Base-by-base conservation (phyloP, 2,329 filamentous ascomycete genomes). In the Aspergillus sp. region DNA sequence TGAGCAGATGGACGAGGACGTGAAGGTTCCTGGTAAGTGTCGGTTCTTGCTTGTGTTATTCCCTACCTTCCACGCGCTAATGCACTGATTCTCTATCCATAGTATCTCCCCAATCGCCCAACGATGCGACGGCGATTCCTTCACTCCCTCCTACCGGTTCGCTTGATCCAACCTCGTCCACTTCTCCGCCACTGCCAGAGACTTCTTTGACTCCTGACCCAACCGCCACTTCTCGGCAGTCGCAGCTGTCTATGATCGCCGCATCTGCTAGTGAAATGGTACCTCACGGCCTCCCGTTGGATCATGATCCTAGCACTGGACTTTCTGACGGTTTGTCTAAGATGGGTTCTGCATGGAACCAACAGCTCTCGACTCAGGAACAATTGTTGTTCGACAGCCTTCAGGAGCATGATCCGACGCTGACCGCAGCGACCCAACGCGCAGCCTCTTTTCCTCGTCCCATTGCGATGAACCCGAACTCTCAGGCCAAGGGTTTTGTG, bases 241-340 rank as follows among this genome's bases (percentile, higher is more conserved):
- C 76, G 35, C 75, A 77, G 55, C 68, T 79, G 46, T 79, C 76
- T 23, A 68, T 78, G 66, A 79, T 79, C 46, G 77, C 77, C 8
- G 77, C 77, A 11, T 78, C 76, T 37, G 77, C 77, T 33, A 78
- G 71, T 58, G 76, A 79, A 62, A 79, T 78, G 70, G 75, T 77
- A 37, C 74, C 75, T 1, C 72, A 78, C 21, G 70, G 69, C 35
- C 60, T 72, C 41, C 61, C 70, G 27, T 64, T 76, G 60, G 73
- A 75, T 52, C 68, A 69, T 47, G 73, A 76, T 48, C 58, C 62
- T 50, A 62, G 60, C 23, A 55, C 64, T 35, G 57, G 64, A 45
- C 55, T 62, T 55, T 55, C 63, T 21, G 69, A 75, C 60, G 69
- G 66, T 15, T 57, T 74, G 52, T 52, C 64, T n/a, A 71, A 71